Base-by-base conservation (phyloP, 805 yeast species). In the Sugiyamaella boreocaroliniensis region DNA sequence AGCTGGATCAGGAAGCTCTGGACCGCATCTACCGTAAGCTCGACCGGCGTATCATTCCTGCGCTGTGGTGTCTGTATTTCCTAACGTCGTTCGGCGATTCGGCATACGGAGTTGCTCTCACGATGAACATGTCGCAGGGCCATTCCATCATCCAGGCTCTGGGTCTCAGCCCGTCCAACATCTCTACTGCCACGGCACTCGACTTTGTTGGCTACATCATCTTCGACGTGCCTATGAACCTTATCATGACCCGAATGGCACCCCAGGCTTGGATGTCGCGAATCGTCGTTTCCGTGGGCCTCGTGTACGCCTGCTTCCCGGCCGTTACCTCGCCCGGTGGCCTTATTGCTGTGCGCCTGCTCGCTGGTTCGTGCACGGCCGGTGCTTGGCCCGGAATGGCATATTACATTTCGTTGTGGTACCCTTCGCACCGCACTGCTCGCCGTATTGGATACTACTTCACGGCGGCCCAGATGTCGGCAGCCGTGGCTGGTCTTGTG, bases 301-400 rank as follows among this genome's bases (percentile, higher is more conserved):
- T 86, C 43, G 89, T 86, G 1, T 86, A 85, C 62, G 66, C 86
- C 1, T 89, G 95, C 65, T 86, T 85, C 64, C 73, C 82, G 5
- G 83, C 86, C 0, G 70, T 86, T 53, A 55, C 64, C n/a, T 76
- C 73, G 50, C 69, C 77, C 3, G 62, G 75, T 8, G 92, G 92
- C 4, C 71, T 88, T 29, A 80, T 82, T 53, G 95, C 89, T 1
- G 68, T 82, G 43, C 75, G 95, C 58, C 80, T 87, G 54, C 74
- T 88, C 53, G 77, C 85, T 29, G 95, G 95, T 47, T 59, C 84
- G 52, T 85, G 83, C 53, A 87, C 87, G 49, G 93, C 95, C 10
- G 95, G 95, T 43, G 81, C 87, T 3, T 87, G 95, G 95, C 95
- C 95, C 1, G 95, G 95, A 9, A 75, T 88, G 84, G 80, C 89